Percentiles rank a stretch among this genome's conserved stretches.
Conservation (phyloP, 2,329 filamentous ascomycete genomes). For the Beauveria medogensis region DNA sequence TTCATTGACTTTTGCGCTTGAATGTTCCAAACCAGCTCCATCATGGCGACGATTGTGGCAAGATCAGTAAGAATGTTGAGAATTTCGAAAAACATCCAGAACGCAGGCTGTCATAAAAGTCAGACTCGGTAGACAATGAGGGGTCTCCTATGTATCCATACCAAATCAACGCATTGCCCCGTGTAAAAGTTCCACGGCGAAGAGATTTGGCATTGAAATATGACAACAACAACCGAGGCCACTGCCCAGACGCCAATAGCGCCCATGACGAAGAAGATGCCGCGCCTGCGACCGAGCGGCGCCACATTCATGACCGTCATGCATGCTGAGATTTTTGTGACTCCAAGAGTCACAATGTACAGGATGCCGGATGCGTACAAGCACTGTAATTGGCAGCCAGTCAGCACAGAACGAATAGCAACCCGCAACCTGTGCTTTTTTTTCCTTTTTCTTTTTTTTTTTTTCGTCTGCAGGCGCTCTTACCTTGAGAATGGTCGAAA, state of each 20-base stretch:
- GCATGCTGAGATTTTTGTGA: constrained; percentile 2
- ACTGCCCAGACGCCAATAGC: neutral
- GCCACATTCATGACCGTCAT: constrained; percentile 5
- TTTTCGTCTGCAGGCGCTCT: too few species aligned
- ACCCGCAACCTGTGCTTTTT: too few species aligned
- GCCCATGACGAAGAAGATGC: constrained; percentile 1
- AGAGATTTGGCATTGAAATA: constrained; percentile 3
- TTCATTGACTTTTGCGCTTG: constrained; percentile 2
- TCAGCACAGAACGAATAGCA: neutral
- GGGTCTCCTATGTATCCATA: neutral
- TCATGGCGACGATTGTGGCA: neutral
- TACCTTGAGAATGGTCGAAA: constrained; percentile 12
- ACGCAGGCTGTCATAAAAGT: neutral
- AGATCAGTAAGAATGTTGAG: constrained; percentile 2
- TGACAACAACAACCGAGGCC: neutral
- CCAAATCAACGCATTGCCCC: neutral
- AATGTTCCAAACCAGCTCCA: constrained; percentile 1
- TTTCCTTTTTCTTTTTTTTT: neutral
- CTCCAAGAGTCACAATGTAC: neutral
- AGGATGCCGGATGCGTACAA: constrained; percentile 4
- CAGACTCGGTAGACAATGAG: neutral
- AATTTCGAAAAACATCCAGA: constrained; percentile 5
- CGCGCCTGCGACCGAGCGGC: constrained; percentile 2
- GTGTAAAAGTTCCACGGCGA: neutral
- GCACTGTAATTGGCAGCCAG: neutral